Evolutionary conservation across 257 asterid species (phyloP).

Genomic region (Nicotiana benthamiana): DNA sequence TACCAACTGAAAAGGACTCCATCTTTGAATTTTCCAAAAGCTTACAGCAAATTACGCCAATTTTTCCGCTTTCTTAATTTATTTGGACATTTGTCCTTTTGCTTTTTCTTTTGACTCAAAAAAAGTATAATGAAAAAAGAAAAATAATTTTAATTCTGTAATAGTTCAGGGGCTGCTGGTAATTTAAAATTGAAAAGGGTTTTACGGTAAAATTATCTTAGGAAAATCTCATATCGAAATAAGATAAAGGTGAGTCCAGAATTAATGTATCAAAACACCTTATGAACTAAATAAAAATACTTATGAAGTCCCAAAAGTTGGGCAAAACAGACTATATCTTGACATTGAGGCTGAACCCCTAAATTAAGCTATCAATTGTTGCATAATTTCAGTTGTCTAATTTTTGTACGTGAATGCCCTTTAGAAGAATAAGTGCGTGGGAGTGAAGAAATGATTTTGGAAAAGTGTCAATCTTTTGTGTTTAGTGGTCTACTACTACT

Average conservation of each 20-base stretch:
- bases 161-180: too few relatives aligned
- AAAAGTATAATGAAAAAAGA: background rate
- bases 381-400: background rate
- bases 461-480: background rate
- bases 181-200: too few relatives aligned
- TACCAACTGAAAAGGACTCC: background rate
- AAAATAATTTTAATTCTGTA: background rate
- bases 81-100: background rate
- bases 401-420: background rate
- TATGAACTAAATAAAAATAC: too few relatives aligned
- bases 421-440: background rate
- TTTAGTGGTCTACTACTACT: background rate
- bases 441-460: background rate
- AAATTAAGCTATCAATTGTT: background rate
- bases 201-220: too few relatives aligned
- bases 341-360: too few relatives aligned
- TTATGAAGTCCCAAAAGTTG: too few relatives aligned
- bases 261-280: too few relatives aligned
- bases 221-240: too few relatives aligned
- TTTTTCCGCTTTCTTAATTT: background rate
- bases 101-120: background rate
- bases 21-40: background rate
- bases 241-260: too few relatives aligned
- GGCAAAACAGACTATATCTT: too few relatives aligned
- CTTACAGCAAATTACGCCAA: constrained; percentile 1